These are phyloP conservation scores for Gastroboletus turbinatus DNA, from an alignment of 1,284 basidiomycete species.

Conservation along the genomic window DNA sequence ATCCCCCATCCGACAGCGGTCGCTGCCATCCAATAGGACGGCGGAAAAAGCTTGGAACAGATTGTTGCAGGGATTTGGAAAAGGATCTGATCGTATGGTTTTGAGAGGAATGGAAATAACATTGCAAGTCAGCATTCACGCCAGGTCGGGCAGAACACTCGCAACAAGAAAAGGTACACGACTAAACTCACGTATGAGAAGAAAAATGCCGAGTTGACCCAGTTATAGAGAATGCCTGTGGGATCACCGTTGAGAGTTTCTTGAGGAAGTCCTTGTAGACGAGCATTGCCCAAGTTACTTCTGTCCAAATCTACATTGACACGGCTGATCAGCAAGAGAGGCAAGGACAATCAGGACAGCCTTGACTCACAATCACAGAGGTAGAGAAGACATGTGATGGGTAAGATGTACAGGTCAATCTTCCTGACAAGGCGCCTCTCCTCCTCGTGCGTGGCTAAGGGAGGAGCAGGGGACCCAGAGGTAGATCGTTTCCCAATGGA, in stretches of 20 bases:
- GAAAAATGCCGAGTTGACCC: slow-evolving; percentile 74
- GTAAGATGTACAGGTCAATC: slow-evolving; percentile 67
- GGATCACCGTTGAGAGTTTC: slow-evolving; percentile 66
- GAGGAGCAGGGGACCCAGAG: background rate
- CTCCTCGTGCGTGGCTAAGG: slow-evolving; percentile 38
- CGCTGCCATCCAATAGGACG: slow-evolving; percentile 62
- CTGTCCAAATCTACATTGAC: slow-evolving; percentile 58
- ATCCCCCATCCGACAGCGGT: slow-evolving; percentile 71
- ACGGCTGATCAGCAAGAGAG: background rate
- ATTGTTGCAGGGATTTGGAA: slow-evolving; percentile 69
- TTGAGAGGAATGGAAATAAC: background rate
- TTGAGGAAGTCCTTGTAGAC: slow-evolving; percentile 64
- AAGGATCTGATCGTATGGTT: slow-evolving; percentile 48
- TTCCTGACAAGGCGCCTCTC: slow-evolving; percentile 64
- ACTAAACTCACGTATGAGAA: slow-evolving; percentile 61
- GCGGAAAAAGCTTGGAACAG: slow-evolving; percentile 63
- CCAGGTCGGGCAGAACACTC: background rate
- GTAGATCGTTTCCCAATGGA: background rate
- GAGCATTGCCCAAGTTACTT: slow-evolving; percentile 75
- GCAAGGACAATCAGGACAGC: background rate
- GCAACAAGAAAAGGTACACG: background rate
- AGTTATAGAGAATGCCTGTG: slow-evolving; percentile 63
- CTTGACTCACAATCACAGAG: slow-evolving; percentile 63
- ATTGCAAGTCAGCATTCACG: background rate
- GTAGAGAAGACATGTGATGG: slow-evolving; percentile 71